Conservation (phyloP, 306 rosid species). For the Lathyrus tuberosus region DNA sequence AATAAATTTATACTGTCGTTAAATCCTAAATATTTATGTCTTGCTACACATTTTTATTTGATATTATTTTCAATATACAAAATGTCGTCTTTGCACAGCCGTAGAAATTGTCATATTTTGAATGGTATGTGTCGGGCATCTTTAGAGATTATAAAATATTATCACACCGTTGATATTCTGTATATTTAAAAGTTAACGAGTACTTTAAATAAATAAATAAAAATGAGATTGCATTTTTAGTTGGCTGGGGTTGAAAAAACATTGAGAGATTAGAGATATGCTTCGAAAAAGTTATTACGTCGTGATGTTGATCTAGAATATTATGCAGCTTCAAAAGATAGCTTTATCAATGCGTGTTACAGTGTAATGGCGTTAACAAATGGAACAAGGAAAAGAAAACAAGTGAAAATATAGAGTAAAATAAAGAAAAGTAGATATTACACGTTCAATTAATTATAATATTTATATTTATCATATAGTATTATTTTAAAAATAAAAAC, state of each 20-base stretch:
- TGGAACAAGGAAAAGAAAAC: background rate
- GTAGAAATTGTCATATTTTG: slow-evolving; percentile 17
- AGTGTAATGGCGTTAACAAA: background rate
- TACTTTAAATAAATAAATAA: slow-evolving; percentile 5
- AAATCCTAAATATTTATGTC: too few relatives aligned
- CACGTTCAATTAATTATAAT: too few relatives aligned
- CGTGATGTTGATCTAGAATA: slow-evolving; percentile 42
- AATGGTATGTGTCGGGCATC: slow-evolving; percentile 46
- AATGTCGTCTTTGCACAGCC: background rate
- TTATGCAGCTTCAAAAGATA: slow-evolving; percentile 18
- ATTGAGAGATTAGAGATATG: too few relatives aligned
- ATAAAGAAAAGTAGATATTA: too few relatives aligned
- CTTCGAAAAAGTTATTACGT: slow-evolving; percentile 29
- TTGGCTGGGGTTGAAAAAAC: slow-evolving; percentile 25
- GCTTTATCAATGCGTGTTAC: background rate
- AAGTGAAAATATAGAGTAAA: too few relatives aligned
- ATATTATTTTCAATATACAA: too few relatives aligned
- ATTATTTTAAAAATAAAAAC: too few relatives aligned
- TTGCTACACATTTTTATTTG: too few relatives aligned
- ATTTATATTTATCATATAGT: too few relatives aligned
- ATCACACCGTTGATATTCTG: slow-evolving; percentile 49
- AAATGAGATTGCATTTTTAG: slow-evolving; percentile 25
- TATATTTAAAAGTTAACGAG: background rate
- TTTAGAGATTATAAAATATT: slow-evolving; percentile 33
- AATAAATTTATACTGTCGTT: too few relatives aligned